Conservation (phyloP, 495 filamentous ascomycete genomes). For the Entonaema liquescens region DNA sequence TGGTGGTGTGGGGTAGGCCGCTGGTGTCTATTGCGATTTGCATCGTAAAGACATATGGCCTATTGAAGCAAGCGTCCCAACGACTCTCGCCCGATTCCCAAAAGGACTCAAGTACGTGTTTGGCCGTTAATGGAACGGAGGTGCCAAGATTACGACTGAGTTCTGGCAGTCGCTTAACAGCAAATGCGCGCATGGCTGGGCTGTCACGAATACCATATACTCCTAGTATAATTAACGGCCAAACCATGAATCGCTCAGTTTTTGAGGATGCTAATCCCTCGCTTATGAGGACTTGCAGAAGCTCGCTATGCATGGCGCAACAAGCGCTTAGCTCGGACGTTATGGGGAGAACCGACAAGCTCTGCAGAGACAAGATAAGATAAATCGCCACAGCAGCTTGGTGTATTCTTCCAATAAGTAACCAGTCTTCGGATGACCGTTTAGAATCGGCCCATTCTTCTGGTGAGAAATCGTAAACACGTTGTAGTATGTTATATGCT, state of each 20-base stretch:
- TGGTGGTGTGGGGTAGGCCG: background rate
- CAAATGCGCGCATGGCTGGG: conserved; percentile 34
- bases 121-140: conserved; percentile 39
- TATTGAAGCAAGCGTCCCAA: conserved; percentile 52
- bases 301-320: conserved; percentile 15
- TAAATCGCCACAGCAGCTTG: conserved; percentile 46
- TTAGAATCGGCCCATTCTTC: conserved; percentile 44
- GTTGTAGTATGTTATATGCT: conserved; percentile 33
- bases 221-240: conserved; percentile 49
- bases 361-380: conserved; percentile 45
- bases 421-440: conserved; percentile 37
- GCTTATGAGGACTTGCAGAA: conserved; percentile 31
- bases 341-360: conserved; percentile 39
- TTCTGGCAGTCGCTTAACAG: conserved; percentile 29
- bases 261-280: conserved; percentile 26
- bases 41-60: conserved; percentile 37
- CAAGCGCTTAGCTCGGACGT: conserved; percentile 9
- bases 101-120: conserved; percentile 43
- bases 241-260: conserved; percentile 42
- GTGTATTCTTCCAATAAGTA: conserved; percentile 41
- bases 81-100: conserved; percentile 40
- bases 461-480: conserved; percentile 40
- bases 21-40: conserved; percentile 32
- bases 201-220: conserved; percentile 41
- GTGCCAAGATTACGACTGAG: conserved; percentile 40